Evolutionary conservation across 1,284 basidiomycete genomes (phyloP).

Genomic region (Ceratobasidium sp.): DNA sequence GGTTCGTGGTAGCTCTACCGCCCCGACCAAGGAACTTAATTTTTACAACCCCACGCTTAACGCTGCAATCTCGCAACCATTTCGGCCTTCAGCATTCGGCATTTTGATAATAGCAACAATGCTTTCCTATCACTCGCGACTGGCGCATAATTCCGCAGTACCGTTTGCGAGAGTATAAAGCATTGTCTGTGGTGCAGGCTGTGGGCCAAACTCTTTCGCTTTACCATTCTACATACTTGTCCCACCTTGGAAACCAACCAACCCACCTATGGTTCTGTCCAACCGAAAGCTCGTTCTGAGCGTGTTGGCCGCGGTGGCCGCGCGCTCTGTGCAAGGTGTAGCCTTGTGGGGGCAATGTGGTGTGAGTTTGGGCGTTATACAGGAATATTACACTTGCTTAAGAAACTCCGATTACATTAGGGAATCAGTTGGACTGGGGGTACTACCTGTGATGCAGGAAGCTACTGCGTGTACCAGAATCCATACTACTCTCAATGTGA

Average conservation of each 20-base stretch:
- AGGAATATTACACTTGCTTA: background rate
- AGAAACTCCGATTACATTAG: background rate
- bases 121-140: background rate
- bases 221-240: background rate
- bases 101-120: background rate
- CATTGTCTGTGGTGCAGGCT: background rate
- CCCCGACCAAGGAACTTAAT: background rate
- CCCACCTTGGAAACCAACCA: background rate
- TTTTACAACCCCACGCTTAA: background rate
- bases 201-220: background rate
- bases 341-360: slow-evolving; percentile 46
- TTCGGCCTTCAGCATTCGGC: background rate
- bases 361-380: slow-evolving; percentile 8
- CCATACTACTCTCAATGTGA: slow-evolving; percentile 6
- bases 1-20: background rate
- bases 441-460: slow-evolving; percentile 40
- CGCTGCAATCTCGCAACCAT: slow-evolving; percentile 32
- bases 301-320: slow-evolving; percentile 13
- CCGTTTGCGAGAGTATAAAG: slow-evolving; percentile 7
- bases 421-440: slow-evolving; percentile 43
- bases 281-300: slow-evolving; percentile 21
- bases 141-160: too few relatives aligned
- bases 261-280: background rate
- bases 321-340: slow-evolving; percentile 22
- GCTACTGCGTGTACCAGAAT: slow-evolving; percentile 17